These are phyloP conservation scores for Aspergillus sp. DNA, from an alignment of 2,329 filamentous ascomycete genomes.

Conservation along the genomic window DNA sequence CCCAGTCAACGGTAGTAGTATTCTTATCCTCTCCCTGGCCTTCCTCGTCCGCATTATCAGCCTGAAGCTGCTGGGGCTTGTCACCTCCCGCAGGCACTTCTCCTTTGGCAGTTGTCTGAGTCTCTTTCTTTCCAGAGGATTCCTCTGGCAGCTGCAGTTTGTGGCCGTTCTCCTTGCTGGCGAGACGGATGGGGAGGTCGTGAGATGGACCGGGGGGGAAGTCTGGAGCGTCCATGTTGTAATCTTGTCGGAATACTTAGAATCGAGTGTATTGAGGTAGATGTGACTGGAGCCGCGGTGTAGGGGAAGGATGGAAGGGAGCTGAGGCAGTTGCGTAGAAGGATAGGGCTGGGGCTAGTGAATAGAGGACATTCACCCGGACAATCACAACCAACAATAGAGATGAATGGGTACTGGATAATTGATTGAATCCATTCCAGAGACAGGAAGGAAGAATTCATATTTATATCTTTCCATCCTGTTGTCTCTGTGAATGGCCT, in stretches of 20 bases:
- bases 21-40: neutral
- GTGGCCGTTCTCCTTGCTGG: neutral
- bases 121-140: neutral
- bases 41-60: neutral
- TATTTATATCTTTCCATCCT: too few species aligned
- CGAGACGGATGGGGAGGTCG: neutral
- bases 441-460: too few species aligned
- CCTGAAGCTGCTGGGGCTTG: neutral
- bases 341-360: neutral
- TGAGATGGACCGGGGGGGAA: neutral
- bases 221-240: neutral
- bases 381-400: too few species aligned
- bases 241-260: neutral
- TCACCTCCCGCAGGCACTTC: neutral
- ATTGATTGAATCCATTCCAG: too few species aligned
- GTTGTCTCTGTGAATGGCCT: too few species aligned
- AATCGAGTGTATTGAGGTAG: neutral
- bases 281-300: too few species aligned
- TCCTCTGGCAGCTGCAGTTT: neutral
- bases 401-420: too few species aligned
- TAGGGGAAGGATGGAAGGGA: neutral
- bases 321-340: neutral
- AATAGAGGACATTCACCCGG: too few species aligned
- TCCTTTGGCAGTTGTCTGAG: neutral
- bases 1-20: conserved; percentile 4